Base-by-base conservation (phyloP, 2,329 filamentous ascomycete genomes). In the Xylariomycetidae sp. region DNA sequence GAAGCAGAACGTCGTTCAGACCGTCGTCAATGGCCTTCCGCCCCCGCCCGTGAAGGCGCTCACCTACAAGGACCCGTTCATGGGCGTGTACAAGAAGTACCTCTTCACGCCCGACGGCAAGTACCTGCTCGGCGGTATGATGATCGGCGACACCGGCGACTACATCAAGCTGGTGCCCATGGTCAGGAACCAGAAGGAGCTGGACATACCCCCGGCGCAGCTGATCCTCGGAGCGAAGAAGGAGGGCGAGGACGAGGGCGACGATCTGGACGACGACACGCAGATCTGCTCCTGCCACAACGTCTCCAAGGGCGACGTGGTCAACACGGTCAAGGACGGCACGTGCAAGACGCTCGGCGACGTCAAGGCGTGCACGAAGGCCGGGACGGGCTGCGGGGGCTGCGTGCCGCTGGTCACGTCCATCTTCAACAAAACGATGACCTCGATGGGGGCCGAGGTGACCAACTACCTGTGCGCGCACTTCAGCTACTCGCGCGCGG, bases 281-380 rank as follows among this genome's bases (percentile, higher is more conserved):
- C 89, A 95, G 55, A 83, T 95, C 41, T 95, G 88, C 60, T 92
- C 87, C 2, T 95, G 88, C 49, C 88, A 95, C 67, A 95, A 95
- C 55, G 88, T 95, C 26, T 82, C 79, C 16, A 95, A 95, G 57
- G 85, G 84, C 12, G 85, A 90, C 48, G 70, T 95, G 1, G 77
- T 82, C 27, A 73, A 74, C 4, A 68, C 67, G 2, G 76, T 90
- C 56, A 89, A 89, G 49, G 78, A 83, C 33, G 88, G 85, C 25
- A 80, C 73, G 3, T 94, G 87, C 69, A 92, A 85, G 54, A 83
- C 83, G 16, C 74, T 94, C 27, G 82, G 80, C 33, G 83, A 90
- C 34, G 72, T 95, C 54, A 95, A 95, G 61, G 77, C 83, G 2
- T 94, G 87, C 66, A 95, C 88, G 12, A 95, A 95, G 58, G 88